A percentile compares a stretch with the other conserved stretches of the same genome.
phyloP scores from a whole-genome alignment of 1,139 yeast genomes.

The Suhomyces kunorum region DNA sequence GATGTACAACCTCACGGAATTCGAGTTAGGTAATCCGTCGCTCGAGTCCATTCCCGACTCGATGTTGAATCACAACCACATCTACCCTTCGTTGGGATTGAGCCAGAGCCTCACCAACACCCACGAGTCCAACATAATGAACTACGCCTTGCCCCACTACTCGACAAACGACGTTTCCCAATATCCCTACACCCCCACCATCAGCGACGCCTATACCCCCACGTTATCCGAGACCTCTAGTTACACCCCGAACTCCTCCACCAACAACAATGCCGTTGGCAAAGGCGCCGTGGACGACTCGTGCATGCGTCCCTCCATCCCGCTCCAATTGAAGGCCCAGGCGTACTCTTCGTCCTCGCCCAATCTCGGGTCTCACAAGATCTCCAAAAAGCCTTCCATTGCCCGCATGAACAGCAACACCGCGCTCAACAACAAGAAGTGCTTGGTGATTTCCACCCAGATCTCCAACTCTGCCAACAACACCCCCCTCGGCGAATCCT shows the following conservation, averaged over 20 bases:
- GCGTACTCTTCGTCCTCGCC: slow-evolving; percentile 19
- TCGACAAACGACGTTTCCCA: slow-evolving; percentile 16
- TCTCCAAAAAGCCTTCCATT: slow-evolving; percentile 26
- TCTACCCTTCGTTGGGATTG: slow-evolving; percentile 8
- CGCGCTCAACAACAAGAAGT: slow-evolving; percentile 20
- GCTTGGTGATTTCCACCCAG: slow-evolving; percentile 23
- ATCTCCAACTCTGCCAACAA: slow-evolving; percentile 15
- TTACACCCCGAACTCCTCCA: slow-evolving; percentile 24
- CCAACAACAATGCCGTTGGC: slow-evolving; percentile 10
- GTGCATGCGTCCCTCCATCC: slow-evolving; percentile 19
- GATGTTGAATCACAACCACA: slow-evolving; percentile 9
- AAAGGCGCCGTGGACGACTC: slow-evolving; percentile 14
- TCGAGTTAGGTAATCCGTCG: slow-evolving; percentile 31
- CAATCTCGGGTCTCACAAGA: slow-evolving; percentile 18
- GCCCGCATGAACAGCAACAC: slow-evolving; percentile 20
- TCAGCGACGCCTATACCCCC: slow-evolving; percentile 25
- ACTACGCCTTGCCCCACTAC: slow-evolving; percentile 10
- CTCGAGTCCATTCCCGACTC: slow-evolving; percentile 33
- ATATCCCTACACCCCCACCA: slow-evolving; percentile 22
- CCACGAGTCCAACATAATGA: slow-evolving; percentile 6
- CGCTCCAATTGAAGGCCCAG: slow-evolving; percentile 18
- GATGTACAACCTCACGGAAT: slow-evolving; percentile 29
- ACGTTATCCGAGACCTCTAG: slow-evolving; percentile 24
- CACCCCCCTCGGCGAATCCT: slow-evolving; percentile 18
- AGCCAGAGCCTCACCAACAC: slow-evolving; percentile 11